Percentiles rank a stretch among this genome's conserved stretches.
Conservation (phyloP, 169 alveolate genomes). For the Pseudocohnilembus persalinus region DNA sequence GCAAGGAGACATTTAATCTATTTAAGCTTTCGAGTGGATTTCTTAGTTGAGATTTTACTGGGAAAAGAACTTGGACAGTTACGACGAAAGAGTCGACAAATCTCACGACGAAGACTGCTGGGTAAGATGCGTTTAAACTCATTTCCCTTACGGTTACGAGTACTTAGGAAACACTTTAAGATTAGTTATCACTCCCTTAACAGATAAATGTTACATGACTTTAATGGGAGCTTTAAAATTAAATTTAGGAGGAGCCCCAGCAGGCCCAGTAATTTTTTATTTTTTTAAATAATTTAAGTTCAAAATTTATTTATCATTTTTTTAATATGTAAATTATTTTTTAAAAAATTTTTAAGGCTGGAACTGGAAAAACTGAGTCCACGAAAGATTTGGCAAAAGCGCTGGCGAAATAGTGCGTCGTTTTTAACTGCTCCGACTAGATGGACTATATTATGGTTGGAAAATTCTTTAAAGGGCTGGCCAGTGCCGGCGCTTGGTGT, state of each 20-base stretch:
- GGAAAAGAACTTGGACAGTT: slow-evolving; percentile 74
- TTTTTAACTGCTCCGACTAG: slow-evolving; percentile 84
- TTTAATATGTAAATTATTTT: too few species aligned
- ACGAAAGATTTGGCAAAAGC: slow-evolving; percentile 87
- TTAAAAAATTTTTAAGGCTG: slow-evolving; percentile 74
- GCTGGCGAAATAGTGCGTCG: slow-evolving; percentile 84
- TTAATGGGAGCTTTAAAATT: slow-evolving; percentile 86
- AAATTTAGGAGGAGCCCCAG: slow-evolving; percentile 89
- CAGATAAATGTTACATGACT: slow-evolving; percentile 88
- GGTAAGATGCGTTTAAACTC: slow-evolving; percentile 84
- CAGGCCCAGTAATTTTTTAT: slow-evolving; percentile 62
- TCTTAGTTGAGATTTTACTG: slow-evolving; percentile 94
- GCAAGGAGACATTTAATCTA: slow-evolving; percentile 61
- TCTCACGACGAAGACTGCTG: slow-evolving; percentile 79
- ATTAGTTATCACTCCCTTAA: slow-evolving; percentile 88
- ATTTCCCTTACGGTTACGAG: slow-evolving; percentile 89
- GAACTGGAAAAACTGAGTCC: slow-evolving; percentile 87
- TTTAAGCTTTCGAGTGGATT: slow-evolving; percentile 88
- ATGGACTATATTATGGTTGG: slow-evolving; percentile 86
- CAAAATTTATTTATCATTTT: too few species aligned
- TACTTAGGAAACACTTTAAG: slow-evolving; percentile 86
- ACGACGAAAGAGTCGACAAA: slow-evolving; percentile 47
- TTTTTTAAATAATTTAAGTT: not conserved
- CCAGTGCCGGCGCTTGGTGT: slow-evolving; percentile 88
- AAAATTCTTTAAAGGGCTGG: slow-evolving; percentile 85